A percentile compares a stretch with the other conserved stretches of the same genome.
Conservation (phyloP, 192 early-diverging fungal species). For the Rhizophagus prolifer region DNA sequence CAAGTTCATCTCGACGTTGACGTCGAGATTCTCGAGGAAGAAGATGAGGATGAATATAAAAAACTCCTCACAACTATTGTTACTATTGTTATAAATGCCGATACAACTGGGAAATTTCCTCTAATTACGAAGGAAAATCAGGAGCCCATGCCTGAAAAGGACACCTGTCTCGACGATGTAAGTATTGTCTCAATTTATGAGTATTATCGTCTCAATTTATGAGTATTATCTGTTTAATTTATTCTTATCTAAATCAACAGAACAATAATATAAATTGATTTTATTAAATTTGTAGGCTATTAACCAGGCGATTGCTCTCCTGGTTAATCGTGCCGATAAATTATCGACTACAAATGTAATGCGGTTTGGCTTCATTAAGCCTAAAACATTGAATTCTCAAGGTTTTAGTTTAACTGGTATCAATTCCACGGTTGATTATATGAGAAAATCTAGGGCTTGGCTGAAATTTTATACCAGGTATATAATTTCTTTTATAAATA, state of each 20-base stretch:
- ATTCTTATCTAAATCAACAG: background rate
- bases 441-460: background rate
- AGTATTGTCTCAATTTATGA: background rate
- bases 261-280: no score
- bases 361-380: background rate
- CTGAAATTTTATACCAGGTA: background rate
- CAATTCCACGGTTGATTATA: background rate
- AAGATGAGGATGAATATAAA: background rate
- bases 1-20: background rate
- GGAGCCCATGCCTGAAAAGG: background rate
- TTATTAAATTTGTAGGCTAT: background rate
- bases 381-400: background rate
- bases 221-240: background rate
- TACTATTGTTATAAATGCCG: background rate
- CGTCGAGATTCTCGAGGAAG: background rate
- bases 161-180: background rate
- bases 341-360: background rate
- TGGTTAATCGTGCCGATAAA: background rate
- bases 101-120: background rate
- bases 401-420: background rate
- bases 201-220: background rate
- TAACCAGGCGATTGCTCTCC: background rate
- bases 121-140: background rate
- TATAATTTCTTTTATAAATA: background rate
- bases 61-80: background rate